Conservation (phyloP, 441 rosid species). For the Geranium incanum region DNA sequence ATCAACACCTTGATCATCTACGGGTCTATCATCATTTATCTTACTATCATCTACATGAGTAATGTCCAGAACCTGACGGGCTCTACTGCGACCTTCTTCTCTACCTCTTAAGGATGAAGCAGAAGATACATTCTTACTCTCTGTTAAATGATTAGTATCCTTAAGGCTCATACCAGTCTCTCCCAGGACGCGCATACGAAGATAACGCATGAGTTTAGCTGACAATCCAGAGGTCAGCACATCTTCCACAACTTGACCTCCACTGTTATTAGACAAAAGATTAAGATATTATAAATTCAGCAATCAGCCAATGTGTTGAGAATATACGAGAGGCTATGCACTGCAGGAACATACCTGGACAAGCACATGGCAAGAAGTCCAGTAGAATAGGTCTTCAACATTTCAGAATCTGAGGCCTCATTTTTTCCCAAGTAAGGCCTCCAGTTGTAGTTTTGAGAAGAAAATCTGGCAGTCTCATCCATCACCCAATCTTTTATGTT, state of each 20-base stretch:
- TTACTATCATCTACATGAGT: slow-evolving; percentile 40
- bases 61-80: slow-evolving; percentile 55
- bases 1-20: slow-evolving; percentile 36
- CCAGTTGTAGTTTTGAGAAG: slow-evolving; percentile 43
- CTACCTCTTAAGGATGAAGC: slow-evolving; percentile 45
- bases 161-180: slow-evolving; percentile 58
- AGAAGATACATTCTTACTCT: slow-evolving; percentile 43
- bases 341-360: slow-evolving; percentile 43
- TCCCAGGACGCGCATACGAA: slow-evolving; percentile 79
- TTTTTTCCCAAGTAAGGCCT: slow-evolving; percentile 43
- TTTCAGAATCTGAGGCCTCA: slow-evolving; percentile 72
- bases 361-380: slow-evolving; percentile 93
- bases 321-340: not conserved
- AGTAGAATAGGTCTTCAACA: slow-evolving; percentile 79
- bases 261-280: slow-evolving; percentile 41
- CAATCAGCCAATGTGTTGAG: slow-evolving; percentile 16
- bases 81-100: slow-evolving; percentile 73
- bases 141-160: slow-evolving; percentile 49
- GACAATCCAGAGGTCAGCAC: slow-evolving; percentile 87
- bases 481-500: slow-evolving; percentile 82
- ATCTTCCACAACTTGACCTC: slow-evolving; percentile 85
- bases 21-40: slow-evolving; percentile 31
- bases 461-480: slow-evolving; percentile 55
- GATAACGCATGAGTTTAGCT: slow-evolving; percentile 91
- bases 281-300: too few species aligned